phyloP scores from a whole-genome alignment of 345 rosid genomes.

The Acer campestre region DNA sequence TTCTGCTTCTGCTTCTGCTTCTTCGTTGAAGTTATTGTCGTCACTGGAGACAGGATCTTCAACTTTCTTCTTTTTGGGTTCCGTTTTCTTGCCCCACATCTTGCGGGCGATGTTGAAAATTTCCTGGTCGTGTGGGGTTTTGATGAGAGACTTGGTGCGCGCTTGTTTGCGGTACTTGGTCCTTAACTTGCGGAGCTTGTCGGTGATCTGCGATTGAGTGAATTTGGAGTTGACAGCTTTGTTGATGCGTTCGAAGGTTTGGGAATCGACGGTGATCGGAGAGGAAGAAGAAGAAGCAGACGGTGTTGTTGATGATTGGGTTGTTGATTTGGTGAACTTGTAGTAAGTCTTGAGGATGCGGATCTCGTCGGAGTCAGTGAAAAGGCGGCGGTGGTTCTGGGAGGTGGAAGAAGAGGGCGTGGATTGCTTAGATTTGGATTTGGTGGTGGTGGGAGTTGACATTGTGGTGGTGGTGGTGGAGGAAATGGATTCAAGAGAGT shows the following conservation, averaged over 20 bases:
- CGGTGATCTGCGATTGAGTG: conserved; percentile 29
- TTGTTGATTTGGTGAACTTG: conserved; percentile 10
- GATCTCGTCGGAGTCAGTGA: conserved; percentile 35
- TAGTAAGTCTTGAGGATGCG: conserved; percentile 28
- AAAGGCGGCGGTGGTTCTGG: conserved; percentile 18
- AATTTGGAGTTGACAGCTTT: conserved; percentile 22
- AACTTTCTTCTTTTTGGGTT: not conserved
- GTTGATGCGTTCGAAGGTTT: conserved; percentile 21
- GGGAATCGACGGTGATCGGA: conserved; percentile 12
- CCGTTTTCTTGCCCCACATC: conserved; percentile 33
- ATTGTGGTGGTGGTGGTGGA: not conserved
- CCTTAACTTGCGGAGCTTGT: conserved; percentile 35
- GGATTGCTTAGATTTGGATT: not conserved
- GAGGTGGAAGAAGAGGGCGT: not conserved
- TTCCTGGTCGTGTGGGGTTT: conserved; percentile 32
- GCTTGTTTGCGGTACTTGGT: conserved; percentile 35
- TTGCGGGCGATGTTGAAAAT: conserved; percentile 21
- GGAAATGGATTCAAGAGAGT: not conserved
- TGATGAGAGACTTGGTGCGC: conserved; percentile 31
- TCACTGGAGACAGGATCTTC: not conserved
- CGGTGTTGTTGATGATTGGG: not conserved
- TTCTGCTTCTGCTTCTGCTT: not conserved
- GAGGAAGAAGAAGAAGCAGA: not conserved
- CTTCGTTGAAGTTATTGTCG: not conserved
- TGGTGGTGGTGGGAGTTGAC: not conserved